A percentile compares a stretch with the other conserved stretches of the same genome.
Conservation (phyloP, 331 rosid genomes). For the Dryas integrifolia region DNA sequence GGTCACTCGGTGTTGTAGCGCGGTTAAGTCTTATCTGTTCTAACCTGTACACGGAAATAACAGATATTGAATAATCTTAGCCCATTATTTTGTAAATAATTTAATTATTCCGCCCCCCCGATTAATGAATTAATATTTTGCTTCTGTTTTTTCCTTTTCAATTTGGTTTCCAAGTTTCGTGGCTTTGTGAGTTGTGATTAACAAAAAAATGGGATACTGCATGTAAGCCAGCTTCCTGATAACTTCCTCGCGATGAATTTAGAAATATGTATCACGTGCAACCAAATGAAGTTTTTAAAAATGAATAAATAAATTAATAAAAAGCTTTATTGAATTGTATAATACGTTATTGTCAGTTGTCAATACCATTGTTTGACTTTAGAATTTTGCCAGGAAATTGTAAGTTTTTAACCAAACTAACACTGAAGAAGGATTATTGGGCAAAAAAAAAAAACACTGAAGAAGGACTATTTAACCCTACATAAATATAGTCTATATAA, state of each 20-base stretch:
- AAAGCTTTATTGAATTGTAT: too few species aligned
- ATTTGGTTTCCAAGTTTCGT: background rate
- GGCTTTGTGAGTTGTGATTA: background rate
- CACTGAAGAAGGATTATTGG: too few species aligned
- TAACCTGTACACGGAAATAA: background rate
- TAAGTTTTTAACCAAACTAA: too few species aligned
- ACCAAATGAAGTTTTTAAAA: too few species aligned
- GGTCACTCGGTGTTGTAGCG: conserved; percentile 30
- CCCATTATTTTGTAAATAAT: conserved; percentile 25
- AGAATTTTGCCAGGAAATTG: too few species aligned
- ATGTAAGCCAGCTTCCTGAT: background rate
- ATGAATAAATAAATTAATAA: too few species aligned
- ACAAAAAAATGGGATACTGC: background rate
- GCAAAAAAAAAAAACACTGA: too few species aligned
- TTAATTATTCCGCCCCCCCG: background rate
- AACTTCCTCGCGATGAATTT: background rate
- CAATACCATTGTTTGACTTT: too few species aligned
- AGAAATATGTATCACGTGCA: too few species aligned
- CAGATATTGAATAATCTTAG: background rate
- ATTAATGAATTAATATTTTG: background rate
- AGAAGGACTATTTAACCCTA: too few species aligned
- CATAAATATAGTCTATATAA: too few species aligned
- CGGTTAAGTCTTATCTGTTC: conserved; percentile 26
- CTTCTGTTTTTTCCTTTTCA: background rate
- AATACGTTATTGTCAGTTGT: too few species aligned